phyloP scores from a whole-genome alignment of 108 stramenopile species.

The Chaetoceros muelleri region DNA sequence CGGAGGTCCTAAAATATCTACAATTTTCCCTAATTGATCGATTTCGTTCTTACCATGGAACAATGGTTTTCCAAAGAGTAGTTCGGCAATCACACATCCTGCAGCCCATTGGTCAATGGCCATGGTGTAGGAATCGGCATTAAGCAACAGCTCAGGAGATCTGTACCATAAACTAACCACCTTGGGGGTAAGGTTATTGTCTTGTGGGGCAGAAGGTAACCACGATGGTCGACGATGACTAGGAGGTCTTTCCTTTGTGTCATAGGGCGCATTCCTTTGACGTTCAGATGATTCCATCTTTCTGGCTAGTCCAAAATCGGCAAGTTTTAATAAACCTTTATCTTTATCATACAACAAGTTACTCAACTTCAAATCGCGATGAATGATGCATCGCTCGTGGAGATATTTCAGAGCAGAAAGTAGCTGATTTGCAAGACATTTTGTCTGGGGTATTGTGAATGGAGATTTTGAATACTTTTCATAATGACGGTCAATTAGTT shows the following conservation, averaged over 20 bases:
- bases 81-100: conserved; percentile 84
- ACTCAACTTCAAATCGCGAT: conserved; percentile 79
- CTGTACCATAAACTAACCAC: conserved; percentile 93
- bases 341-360: conserved; percentile 53
- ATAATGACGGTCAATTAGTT: conserved; percentile 49
- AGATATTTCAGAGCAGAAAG: conserved; percentile 50
- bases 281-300: conserved; percentile 19
- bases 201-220: background rate
- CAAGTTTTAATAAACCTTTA: conserved; percentile 41
- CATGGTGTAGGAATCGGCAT: conserved; percentile 36
- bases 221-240: background rate
- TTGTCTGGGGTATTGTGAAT: conserved; percentile 49
- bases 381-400: conserved; percentile 47
- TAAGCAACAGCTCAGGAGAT: conserved; percentile 80
- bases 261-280: background rate
- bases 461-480: conserved; percentile 26
- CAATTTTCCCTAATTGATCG: conserved; percentile 71
- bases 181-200: conserved; percentile 59
- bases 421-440: conserved; percentile 45
- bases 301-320: conserved; percentile 86
- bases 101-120: conserved; percentile 78
- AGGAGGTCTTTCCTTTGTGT: background rate
- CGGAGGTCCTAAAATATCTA: conserved; percentile 46
- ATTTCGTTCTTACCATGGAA: conserved; percentile 68
- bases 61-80: conserved; percentile 65